Evolutionary conservation across 441 rosid genomes (phyloP).

Genomic region (Aquilaria agallochum): DNA sequence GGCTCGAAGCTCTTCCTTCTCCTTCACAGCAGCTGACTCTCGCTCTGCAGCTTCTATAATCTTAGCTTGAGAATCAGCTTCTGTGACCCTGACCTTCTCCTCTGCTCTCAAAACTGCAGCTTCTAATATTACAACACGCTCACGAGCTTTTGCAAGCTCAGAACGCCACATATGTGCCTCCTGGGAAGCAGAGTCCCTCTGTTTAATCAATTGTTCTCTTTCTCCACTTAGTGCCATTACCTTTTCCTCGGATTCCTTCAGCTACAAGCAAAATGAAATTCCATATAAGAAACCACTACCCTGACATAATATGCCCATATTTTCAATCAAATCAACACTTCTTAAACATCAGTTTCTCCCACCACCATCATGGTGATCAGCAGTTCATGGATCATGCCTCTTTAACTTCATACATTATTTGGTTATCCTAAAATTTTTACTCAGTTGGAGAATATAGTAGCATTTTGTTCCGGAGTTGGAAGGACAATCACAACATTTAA

Average conservation of each 20-base stretch:
- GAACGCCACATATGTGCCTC: slow-evolving; percentile 94
- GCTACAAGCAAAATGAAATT: slow-evolving; percentile 31
- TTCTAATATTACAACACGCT: slow-evolving; percentile 79
- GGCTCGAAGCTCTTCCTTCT: slow-evolving; percentile 88
- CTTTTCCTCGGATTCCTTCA: slow-evolving; percentile 74
- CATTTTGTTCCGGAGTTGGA: no score
- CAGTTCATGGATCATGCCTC: no score
- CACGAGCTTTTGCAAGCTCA: slow-evolving; percentile 96
- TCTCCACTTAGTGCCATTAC: slow-evolving; percentile 49
- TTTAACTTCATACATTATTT: no score
- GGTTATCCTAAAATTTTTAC: no score
- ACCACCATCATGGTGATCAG: no score
- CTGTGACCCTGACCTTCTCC: slow-evolving; percentile 84
- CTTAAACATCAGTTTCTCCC: no score
- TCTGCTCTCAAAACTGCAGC: slow-evolving; percentile 89
- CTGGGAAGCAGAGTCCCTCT: slow-evolving; percentile 81
- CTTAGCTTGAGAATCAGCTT: slow-evolving; percentile 74
- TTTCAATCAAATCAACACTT: neutral
- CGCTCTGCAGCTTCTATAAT: slow-evolving; percentile 68
- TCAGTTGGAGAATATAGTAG: neutral
- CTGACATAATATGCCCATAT: neutral
- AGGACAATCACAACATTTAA: neutral
- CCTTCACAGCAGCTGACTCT: slow-evolving; percentile 68
- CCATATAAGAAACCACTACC: slow-evolving; percentile 7
- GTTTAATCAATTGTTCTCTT: slow-evolving; percentile 69